Evolutionary conservation across 768 basidiomycete genomes (phyloP).

Genomic region (Amanita polypyramis): DNA sequence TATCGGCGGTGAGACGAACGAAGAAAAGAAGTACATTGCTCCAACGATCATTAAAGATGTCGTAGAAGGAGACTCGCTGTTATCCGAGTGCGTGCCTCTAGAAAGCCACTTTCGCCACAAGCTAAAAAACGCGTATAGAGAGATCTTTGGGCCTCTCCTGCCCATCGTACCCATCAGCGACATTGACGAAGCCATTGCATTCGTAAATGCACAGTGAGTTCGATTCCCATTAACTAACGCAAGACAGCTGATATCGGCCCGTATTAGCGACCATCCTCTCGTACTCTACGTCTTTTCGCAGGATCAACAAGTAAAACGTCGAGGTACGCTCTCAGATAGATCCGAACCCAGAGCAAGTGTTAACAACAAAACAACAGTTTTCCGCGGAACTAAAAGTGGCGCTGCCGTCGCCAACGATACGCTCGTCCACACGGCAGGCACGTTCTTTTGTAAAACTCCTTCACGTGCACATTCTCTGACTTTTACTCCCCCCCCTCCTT

Average conservation of each 20-base stretch:
- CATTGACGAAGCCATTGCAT: conserved; percentile 61
- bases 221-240: neutral
- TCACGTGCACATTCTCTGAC: neutral
- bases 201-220: conserved; percentile 48
- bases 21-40: conserved; percentile 5
- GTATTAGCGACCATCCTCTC: conserved; percentile 56
- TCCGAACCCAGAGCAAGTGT: neutral
- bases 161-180: conserved; percentile 65
- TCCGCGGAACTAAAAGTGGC: conserved; percentile 63
- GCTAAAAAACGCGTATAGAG: conserved; percentile 29
- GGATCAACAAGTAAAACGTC: conserved; percentile 45
- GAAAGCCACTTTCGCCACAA: neutral
- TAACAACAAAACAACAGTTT: conserved; percentile 30
- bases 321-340: conserved; percentile 28
- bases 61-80: conserved; percentile 1
- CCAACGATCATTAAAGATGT: conserved; percentile 7
- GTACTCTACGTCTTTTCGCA: conserved; percentile 70
- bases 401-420: conserved; percentile 61
- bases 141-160: conserved; percentile 78
- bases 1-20: conserved; percentile 6
- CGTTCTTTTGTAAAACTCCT: conserved; percentile 12
- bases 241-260: neutral
- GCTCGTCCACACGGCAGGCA: conserved; percentile 49
- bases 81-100: conserved; percentile 4
- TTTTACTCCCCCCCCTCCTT: neutral